These are phyloP conservation scores for Diddensiella caesifluorescens DNA, from an alignment of 805 yeast genomes.

Conservation along the genomic window DNA sequence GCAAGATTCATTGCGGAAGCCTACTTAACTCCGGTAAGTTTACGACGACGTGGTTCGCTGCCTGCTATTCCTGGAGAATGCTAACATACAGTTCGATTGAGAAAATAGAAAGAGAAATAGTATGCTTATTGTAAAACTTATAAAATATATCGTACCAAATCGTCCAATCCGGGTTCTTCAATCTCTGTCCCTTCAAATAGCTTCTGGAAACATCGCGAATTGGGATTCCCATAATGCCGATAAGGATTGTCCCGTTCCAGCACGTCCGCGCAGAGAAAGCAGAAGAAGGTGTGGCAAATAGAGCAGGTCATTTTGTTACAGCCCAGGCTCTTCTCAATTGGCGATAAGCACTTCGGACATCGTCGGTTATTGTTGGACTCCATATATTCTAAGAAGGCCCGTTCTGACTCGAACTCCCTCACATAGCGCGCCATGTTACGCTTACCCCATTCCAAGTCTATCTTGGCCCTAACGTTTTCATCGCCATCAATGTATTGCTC, in stretches of 20 bases:
- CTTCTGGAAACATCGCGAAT: slow-evolving; percentile 18
- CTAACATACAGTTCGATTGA: slow-evolving; percentile 1
- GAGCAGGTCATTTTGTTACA: slow-evolving; percentile 23
- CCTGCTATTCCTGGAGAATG: not conserved
- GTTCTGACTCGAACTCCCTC: slow-evolving; percentile 12
- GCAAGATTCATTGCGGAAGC: slow-evolving; percentile 98
- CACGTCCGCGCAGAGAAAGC: slow-evolving; percentile 17
- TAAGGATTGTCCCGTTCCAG: slow-evolving; percentile 17
- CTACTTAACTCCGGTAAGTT: slow-evolving; percentile 60
- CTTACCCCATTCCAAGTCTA: slow-evolving; percentile 21
- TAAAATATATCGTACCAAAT: not conserved
- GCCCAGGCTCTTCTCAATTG: slow-evolving; percentile 20
- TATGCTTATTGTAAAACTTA: not conserved
- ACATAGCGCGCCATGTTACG: slow-evolving; percentile 16
- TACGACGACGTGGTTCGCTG: not conserved
- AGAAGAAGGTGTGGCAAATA: slow-evolving; percentile 19
- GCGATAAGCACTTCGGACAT: slow-evolving; percentile 20
- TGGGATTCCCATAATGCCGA: slow-evolving; percentile 15
- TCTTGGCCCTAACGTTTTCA: slow-evolving; percentile 6
- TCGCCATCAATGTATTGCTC: slow-evolving; percentile 16
- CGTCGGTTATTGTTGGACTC: slow-evolving; percentile 7
- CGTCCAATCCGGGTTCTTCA: slow-evolving; percentile 5
- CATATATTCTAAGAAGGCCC: slow-evolving; percentile 18
- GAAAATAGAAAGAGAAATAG: not conserved
- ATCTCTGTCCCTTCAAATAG: slow-evolving; percentile 21